Evolutionary conservation across 805 yeast genomes (phyloP).

Genomic region (Ogataea kodamae): DNA sequence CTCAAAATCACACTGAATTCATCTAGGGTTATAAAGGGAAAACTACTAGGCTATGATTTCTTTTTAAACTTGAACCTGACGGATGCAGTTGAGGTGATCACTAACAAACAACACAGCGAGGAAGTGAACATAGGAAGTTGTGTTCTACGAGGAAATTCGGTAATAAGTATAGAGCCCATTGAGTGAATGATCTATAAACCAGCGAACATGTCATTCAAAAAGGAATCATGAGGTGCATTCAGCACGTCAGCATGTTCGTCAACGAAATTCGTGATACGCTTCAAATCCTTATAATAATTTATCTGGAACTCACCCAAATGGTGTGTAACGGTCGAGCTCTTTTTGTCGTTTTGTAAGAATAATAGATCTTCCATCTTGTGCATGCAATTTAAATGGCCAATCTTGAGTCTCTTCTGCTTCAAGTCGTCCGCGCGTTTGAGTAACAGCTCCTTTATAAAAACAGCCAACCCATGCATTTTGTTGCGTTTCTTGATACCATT

Average conservation of each 20-base stretch:
- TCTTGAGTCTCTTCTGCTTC: constrained; percentile 17
- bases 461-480: constrained; percentile 26
- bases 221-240: constrained; percentile 5
- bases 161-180: constrained; percentile 46
- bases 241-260: constrained; percentile 10
- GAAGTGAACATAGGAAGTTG: constrained; percentile 29
- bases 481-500: constrained; percentile 23
- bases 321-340: not conserved
- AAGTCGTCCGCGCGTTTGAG: constrained; percentile 19
- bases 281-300: constrained; percentile 18
- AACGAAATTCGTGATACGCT: constrained; percentile 12
- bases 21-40: constrained; percentile 72
- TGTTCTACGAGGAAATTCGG: constrained; percentile 53
- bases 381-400: constrained; percentile 28
- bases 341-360: constrained; percentile 12
- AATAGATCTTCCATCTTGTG: constrained; percentile 12
- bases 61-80: constrained; percentile 35
- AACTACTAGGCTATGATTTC: constrained; percentile 79
- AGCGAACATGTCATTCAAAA: constrained; percentile 8
- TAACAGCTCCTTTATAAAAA: constrained; percentile 27
- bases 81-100: constrained; percentile 23
- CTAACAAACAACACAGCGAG: constrained; percentile 13
- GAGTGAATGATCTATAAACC: constrained; percentile 9
- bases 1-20: constrained; percentile 76
- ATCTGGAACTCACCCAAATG: constrained; percentile 22